Base-by-base conservation (phyloP, 1,139 yeast genomes). In the Hansenula anomala region DNA sequence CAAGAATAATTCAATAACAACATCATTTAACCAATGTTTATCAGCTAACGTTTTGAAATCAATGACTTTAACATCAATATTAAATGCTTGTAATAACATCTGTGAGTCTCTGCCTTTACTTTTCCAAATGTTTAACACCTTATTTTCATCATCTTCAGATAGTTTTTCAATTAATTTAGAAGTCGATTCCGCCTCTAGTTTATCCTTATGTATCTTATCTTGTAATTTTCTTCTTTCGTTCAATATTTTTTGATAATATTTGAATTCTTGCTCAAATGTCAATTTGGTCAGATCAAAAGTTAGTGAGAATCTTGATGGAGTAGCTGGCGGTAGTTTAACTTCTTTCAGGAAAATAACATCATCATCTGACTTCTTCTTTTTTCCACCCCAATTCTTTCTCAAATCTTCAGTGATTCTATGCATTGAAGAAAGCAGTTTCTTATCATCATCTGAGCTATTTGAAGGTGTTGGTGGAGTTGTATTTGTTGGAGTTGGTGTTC, bases 1-100 rank as follows among this genome's bases (percentile, higher is more conserved):
- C 54, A 89, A 66, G 57, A 84, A 90, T 53, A 80, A 83, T 58
- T 92, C 98, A 41, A 92, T 89, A 4, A 92, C 72, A 38, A 83
- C 87, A 60, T 94, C 98, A 57, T 92, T 92, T 30, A 92, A 71
- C 99, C 99, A 92, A 35, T 71, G 65, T 2, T 83, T 71, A 41
- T 82, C 87, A 9, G 72, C 64, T 28, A 92, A 65, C 0, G 97
- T 89, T 38, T 71, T 69, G 38, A 92, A 59, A 58, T 92, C 98
- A 34, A 75, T 63, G 0, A 74, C 73, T 6, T 68, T 65, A 9
- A 92, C 73, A 41, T 84, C 94, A 26, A 92, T 64, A 48, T 66
- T 69, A 33, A 66, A 72, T 13, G 66, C 64, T 10, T 67, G 70
- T 8, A 70, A 53, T 7, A 71, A 52, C 10, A 67, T 46, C n/a